Evolutionary conservation across 208 protist species (phyloP).

Genomic region (Leishmania aethiopica): DNA sequence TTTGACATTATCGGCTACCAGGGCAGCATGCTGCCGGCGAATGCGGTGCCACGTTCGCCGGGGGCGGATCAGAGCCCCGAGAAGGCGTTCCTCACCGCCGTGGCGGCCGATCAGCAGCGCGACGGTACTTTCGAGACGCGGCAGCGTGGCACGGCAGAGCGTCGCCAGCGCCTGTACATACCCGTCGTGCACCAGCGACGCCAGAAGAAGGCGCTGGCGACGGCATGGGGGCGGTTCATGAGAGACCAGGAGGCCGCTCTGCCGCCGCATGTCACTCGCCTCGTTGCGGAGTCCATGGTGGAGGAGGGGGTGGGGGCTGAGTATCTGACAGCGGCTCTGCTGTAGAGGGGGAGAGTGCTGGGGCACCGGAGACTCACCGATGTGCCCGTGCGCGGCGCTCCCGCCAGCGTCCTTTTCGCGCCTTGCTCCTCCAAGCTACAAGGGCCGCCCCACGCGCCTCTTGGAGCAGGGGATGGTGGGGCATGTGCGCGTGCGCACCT

Average conservation of each 20-base stretch:
- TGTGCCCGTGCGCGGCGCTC: neutral
- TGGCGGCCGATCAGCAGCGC: constrained; percentile 8
- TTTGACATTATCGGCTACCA: constrained; percentile 52
- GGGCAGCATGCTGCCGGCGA: neutral
- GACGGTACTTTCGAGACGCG: constrained; percentile 40
- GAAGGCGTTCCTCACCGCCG: constrained; percentile 4
- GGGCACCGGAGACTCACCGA: neutral
- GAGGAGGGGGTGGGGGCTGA: constrained; percentile 51
- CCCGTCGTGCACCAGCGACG: constrained; percentile 41
- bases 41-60: neutral
- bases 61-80: neutral
- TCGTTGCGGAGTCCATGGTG: constrained; percentile 51
- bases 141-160: constrained; percentile 24
- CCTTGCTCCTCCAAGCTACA: neutral
- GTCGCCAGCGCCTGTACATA: constrained; percentile 53
- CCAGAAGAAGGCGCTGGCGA: constrained; percentile 38
- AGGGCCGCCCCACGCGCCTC: neutral
- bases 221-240: constrained; percentile 37
- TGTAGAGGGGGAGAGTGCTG: constrained; percentile 14
- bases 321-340: constrained; percentile 61
- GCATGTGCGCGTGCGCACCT: neutral
- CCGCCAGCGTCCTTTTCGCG: neutral
- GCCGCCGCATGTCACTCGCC: constrained; percentile 30
- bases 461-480: neutral
- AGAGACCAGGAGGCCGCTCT: constrained; percentile 28